Base-by-base conservation (phyloP, 2,329 filamentous ascomycete species). In the Talaromyces sp. region DNA sequence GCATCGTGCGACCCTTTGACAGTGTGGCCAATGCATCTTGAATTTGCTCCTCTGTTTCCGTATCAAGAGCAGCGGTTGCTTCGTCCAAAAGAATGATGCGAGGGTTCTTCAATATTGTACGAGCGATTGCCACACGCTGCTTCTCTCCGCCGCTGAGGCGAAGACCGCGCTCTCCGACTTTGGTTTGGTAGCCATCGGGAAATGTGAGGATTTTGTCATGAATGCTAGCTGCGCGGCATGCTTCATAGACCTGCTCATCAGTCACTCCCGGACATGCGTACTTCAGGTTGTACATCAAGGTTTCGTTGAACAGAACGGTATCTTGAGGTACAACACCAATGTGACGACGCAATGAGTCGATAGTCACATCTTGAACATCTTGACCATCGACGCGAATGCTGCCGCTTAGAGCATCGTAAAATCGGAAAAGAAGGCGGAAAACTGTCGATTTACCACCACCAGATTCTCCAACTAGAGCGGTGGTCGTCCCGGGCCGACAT, bases 311-410 rank as follows among this genome's bases (percentile, higher is more conserved):
- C 52, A 97, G 83, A 6, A 96, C 91, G 4, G 94, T 97, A 73
- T 99, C 95, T 77, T 99, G 95, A 1, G 95, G 95, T 7, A 99
- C 95, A 50, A 99, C 94, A 27, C 95, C 95, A 72, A 99, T 97
- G 75, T 93, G 90, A 66, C 87, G 86, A 70, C 95, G 88, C 64
- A 99, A 84, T n/a, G 93, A 97, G 78, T 97, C 92, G 71, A 98
- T 97, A 1, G 92, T 96, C 66, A 97, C 81, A 69, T 93, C 88
- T 75, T 91, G 88, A 58, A 97, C 91, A 74, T 97, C 88, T 66
- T 89, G 86, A 8, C 90, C 92, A 74, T 98, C 95, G 63, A 99
- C 83, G 73, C 90, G 86, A 65, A 98, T 96, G 72, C 84, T 87
- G 41, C 95, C 95, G 60, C 87, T 85, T 61, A 89, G 84, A 63